phyloP scores from a whole-genome alignment of 768 basidiomycete genomes.

The Tricholoma hemisulphureum region DNA sequence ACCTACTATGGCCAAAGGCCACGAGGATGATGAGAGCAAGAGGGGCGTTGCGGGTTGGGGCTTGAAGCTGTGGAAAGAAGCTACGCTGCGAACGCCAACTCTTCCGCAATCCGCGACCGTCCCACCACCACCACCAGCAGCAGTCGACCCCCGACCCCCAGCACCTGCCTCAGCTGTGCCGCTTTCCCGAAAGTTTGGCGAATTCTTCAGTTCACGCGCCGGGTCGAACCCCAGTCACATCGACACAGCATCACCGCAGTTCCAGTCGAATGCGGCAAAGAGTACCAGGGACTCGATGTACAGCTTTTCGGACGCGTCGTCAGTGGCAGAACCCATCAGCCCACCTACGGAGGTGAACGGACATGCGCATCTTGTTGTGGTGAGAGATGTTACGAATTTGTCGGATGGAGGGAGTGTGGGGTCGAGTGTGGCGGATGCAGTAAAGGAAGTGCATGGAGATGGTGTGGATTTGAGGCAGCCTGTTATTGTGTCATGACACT shows the following conservation, averaged over 20 bases:
- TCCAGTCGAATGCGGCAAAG: constrained; percentile 33
- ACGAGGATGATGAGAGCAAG: constrained; percentile 35
- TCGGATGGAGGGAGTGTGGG: constrained; percentile 20
- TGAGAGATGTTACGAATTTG: constrained; percentile 30
- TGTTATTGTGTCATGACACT: background rate
- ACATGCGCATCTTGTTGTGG: constrained; percentile 16
- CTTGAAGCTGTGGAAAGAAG: constrained; percentile 67
- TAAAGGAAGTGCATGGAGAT: constrained; percentile 15
- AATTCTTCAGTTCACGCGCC: constrained; percentile 60
- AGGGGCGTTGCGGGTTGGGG: constrained; percentile 51
- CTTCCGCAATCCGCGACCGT: constrained; percentile 27
- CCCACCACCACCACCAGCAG: constrained; percentile 27
- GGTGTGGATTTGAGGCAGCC: background rate
- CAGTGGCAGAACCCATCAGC: constrained; percentile 57
- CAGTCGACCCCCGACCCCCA: constrained; percentile 24
- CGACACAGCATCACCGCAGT: constrained; percentile 22
- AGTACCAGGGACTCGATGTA: constrained; percentile 42
- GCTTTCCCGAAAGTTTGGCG: constrained; percentile 65
- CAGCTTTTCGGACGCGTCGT: constrained; percentile 59
- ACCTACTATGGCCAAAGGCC: constrained; percentile 39
- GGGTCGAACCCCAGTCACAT: constrained; percentile 4
- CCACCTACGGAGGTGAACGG: constrained; percentile 42
- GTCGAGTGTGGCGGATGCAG: constrained; percentile 9
- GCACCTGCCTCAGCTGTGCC: constrained; percentile 40
- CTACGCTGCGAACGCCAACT: constrained; percentile 25